These are phyloP conservation scores for Cyathus pygmaeus DNA, from an alignment of 1,284 basidiomycete species.

Conservation along the genomic window DNA sequence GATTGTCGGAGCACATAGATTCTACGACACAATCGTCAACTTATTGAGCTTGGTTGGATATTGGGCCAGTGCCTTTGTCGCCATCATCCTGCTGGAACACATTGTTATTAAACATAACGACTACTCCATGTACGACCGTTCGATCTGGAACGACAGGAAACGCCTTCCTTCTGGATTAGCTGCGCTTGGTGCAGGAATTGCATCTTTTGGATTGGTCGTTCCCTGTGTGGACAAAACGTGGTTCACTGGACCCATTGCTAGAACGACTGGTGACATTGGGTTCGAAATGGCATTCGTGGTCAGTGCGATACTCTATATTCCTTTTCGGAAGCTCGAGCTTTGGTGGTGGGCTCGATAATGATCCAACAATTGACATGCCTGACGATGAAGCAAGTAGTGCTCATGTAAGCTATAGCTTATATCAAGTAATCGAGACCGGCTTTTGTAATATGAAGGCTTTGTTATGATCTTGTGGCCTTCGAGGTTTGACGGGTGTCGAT, in stretches of 20 bases:
- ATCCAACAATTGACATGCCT: too few species aligned
- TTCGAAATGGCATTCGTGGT: constrained; percentile 74
- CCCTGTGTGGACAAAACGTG: constrained; percentile 79
- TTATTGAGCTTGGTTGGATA: constrained; percentile 82
- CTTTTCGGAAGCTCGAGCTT: constrained; percentile 59
- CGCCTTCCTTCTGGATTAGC: constrained; percentile 72
- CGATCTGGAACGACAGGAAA: constrained; percentile 63
- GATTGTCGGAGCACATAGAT: constrained; percentile 74
- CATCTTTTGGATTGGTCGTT: constrained; percentile 67
- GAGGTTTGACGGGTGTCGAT: too few species aligned
- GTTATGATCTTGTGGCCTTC: too few species aligned
- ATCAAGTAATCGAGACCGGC: too few species aligned
- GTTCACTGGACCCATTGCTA: constrained; percentile 77
- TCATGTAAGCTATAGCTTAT: too few species aligned
- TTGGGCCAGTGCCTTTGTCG: constrained; percentile 70
- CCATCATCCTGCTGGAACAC: constrained; percentile 73
- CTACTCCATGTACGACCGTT: constrained; percentile 60
- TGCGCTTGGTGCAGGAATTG: constrained; percentile 62
- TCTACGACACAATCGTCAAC: constrained; percentile 72
- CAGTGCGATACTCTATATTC: constrained; percentile 66
- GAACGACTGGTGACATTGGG: constrained; percentile 78
- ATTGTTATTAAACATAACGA: constrained; percentile 65
- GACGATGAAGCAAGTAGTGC: too few species aligned
- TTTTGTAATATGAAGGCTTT: too few species aligned
- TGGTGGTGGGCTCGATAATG: too few species aligned